Conservation (phyloP, 2,329 filamentous ascomycete species). For the Scortechinia acanthostroma region DNA sequence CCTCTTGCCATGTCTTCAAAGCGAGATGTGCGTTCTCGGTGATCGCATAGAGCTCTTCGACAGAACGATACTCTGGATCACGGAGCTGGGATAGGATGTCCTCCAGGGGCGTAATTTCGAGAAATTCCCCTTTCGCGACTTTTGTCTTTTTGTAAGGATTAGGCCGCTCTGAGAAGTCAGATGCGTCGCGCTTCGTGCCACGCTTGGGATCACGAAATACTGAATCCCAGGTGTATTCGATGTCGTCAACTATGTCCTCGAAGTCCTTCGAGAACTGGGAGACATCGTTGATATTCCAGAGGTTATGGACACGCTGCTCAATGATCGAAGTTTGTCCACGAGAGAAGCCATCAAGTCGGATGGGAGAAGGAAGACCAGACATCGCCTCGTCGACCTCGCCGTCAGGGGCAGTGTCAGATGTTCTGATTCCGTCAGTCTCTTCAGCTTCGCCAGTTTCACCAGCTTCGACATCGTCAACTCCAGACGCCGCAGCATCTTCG, state of each 20-base stretch:
- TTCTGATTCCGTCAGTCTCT: too few relatives aligned
- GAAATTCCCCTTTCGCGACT: neutral
- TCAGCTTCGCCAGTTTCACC: constrained; percentile 5
- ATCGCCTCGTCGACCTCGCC: too few relatives aligned
- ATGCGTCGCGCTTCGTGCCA: constrained; percentile 15
- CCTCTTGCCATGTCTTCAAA: constrained; percentile 46
- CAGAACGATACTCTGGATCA: constrained; percentile 28
- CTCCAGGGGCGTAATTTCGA: neutral
- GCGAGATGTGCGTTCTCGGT: constrained; percentile 42
- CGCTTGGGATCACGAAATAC: constrained; percentile 17
- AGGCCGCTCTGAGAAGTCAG: neutral
- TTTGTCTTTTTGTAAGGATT: neutral
- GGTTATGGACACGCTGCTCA: neutral
- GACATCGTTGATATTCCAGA: neutral
- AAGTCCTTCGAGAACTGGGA: neutral
- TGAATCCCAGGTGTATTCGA: constrained; percentile 19
- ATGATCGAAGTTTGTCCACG: too few relatives aligned
- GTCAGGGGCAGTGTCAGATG: too few relatives aligned
- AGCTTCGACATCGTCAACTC: constrained; percentile 9
- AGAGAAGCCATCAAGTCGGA: too few relatives aligned
- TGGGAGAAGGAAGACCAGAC: too few relatives aligned
- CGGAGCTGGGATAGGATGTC: constrained; percentile 21
- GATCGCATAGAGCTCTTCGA: constrained; percentile 43
- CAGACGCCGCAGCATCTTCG: too few relatives aligned
- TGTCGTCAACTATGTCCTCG: constrained; percentile 12